A percentile compares a stretch with the other conserved stretches of the same genome.
Conservation (phyloP, 352 stramenopile genomes). For the Pelagophyceae sp. region DNA sequence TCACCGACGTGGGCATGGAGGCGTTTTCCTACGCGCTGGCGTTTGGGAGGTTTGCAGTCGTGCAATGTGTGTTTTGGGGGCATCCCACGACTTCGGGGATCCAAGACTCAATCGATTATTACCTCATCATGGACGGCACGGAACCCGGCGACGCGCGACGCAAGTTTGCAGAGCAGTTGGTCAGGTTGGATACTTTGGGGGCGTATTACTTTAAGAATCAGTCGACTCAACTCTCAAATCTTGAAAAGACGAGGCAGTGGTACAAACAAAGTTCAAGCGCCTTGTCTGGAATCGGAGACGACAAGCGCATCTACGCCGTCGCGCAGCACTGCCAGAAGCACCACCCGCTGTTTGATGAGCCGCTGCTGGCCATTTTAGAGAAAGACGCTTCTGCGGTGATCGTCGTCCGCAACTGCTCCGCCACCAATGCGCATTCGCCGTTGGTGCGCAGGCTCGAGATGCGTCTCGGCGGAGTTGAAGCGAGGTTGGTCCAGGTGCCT, state of each 20-base stretch:
- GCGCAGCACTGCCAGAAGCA: conserved; percentile 31
- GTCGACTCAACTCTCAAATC: conserved; percentile 22
- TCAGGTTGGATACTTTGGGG: conserved; percentile 52
- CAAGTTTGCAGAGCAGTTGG: conserved; percentile 51
- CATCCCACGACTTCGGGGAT: conserved; percentile 58
- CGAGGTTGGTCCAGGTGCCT: conserved; percentile 42
- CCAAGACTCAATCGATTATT: conserved; percentile 59
- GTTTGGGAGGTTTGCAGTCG: conserved; percentile 48
- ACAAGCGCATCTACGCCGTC: conserved; percentile 34
- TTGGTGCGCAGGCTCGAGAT: conserved; percentile 28
- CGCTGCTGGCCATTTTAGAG: conserved; percentile 7
- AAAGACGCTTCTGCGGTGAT: background rate
- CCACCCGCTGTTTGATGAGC: conserved; percentile 10
- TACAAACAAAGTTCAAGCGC: conserved; percentile 14
- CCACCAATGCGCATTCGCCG: background rate
- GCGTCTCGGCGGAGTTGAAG: background rate
- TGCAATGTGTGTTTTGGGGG: conserved; percentile 65
- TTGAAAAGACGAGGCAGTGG: background rate
- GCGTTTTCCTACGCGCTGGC: conserved; percentile 52
- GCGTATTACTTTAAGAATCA: conserved; percentile 39
- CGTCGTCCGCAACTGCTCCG: conserved; percentile 33
- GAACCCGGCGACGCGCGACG: conserved; percentile 27
- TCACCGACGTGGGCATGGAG: conserved; percentile 61
- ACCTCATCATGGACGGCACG: conserved; percentile 34
- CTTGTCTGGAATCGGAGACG: conserved; percentile 15